A percentile compares a stretch with the other conserved stretches of the same genome.
Evolutionary conservation across 495 filamentous ascomycete species (phyloP).

Genomic region (Acidiella bohemica): DNA sequence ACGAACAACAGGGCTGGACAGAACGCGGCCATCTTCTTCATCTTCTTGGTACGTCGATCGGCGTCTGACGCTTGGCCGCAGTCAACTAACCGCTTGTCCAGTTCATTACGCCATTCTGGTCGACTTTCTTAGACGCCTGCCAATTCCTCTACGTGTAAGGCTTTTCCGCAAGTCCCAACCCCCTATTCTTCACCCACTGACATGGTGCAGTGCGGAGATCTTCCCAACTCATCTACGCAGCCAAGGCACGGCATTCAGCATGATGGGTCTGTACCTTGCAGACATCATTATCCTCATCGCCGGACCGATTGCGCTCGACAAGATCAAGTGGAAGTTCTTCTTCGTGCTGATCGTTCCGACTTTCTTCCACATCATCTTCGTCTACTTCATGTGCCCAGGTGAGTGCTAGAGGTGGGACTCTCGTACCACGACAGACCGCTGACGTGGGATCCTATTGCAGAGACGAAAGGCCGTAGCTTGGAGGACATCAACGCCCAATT

Average conservation of each 20-base stretch:
- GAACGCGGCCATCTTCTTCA: constrained; percentile 21
- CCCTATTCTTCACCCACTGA: no score
- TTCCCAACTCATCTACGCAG: constrained; percentile 1
- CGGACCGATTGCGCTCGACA: constrained; percentile 20
- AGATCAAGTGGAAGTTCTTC: constrained; percentile 20
- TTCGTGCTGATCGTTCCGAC: constrained; percentile 12
- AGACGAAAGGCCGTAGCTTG: constrained; percentile 5
- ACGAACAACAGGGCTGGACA: constrained; percentile 16
- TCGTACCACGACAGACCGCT: no score
- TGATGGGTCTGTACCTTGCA: constrained; percentile 15
- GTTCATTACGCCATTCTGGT: no score
- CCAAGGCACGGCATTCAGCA: constrained; percentile 15
- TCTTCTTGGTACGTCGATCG: constrained; percentile 21
- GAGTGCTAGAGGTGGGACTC: no score
- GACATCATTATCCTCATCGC: constrained; percentile 19
- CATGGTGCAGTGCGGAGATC: no score
- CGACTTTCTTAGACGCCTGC: constrained; percentile 18
- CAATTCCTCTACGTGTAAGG: constrained; percentile 21
- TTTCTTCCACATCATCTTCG: constrained; percentile 11
- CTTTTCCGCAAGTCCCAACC: no score
- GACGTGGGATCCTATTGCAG: no score
- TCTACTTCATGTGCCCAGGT: constrained; percentile 20
- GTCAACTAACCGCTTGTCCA: no score
- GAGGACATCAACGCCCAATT: constrained; percentile 20
- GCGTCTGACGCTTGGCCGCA: constrained; percentile 20